Conservation (phyloP, 2,329 filamentous ascomycete genomes). For the Aspergillus niger region DNA sequence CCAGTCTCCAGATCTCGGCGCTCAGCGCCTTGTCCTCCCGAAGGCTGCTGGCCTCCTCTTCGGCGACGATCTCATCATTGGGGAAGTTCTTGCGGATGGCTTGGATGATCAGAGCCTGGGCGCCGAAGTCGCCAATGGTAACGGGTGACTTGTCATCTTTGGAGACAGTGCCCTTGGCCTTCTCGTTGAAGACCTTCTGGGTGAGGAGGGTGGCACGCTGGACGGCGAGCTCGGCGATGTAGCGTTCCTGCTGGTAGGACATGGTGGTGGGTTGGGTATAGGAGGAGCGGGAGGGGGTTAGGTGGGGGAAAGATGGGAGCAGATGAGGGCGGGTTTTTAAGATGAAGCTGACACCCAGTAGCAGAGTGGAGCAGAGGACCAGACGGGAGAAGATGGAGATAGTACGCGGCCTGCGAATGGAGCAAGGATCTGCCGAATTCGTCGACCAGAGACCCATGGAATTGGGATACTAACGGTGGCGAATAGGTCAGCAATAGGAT, state of each 20-base stretch:
- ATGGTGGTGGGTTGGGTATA: slow-evolving; percentile 35
- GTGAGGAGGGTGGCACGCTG: slow-evolving; percentile 78
- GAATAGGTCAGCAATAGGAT: neutral
- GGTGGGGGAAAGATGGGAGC: slow-evolving; percentile 38
- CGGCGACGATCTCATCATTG: slow-evolving; percentile 84
- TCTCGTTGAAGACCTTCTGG: slow-evolving; percentile 78
- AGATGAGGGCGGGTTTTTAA: slow-evolving; percentile 44
- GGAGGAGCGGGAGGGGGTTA: slow-evolving; percentile 23
- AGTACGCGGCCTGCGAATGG: slow-evolving; percentile 21
- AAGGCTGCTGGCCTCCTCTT: slow-evolving; percentile 86
- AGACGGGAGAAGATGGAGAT: slow-evolving; percentile 33
- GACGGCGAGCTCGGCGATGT: slow-evolving; percentile 83
- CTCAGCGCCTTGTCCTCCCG: slow-evolving; percentile 69
- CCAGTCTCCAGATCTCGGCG: slow-evolving; percentile 80
- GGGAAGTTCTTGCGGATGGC: slow-evolving; percentile 91
- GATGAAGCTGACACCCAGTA: slow-evolving; percentile 47
- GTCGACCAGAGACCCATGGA: slow-evolving; percentile 23
- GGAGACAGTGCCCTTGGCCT: slow-evolving; percentile 88
- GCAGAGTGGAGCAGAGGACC: slow-evolving; percentile 40
- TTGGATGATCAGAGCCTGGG: slow-evolving; percentile 91
- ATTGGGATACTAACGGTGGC: neutral
- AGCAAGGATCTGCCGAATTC: slow-evolving; percentile 24
- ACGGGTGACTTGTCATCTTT: slow-evolving; percentile 97
- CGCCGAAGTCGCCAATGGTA: slow-evolving; percentile 96
- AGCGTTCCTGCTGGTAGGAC: slow-evolving; percentile 74